Evolutionary conservation across 441 rosid species (phyloP).

Genomic region (Flueggea neowawraea): DNA sequence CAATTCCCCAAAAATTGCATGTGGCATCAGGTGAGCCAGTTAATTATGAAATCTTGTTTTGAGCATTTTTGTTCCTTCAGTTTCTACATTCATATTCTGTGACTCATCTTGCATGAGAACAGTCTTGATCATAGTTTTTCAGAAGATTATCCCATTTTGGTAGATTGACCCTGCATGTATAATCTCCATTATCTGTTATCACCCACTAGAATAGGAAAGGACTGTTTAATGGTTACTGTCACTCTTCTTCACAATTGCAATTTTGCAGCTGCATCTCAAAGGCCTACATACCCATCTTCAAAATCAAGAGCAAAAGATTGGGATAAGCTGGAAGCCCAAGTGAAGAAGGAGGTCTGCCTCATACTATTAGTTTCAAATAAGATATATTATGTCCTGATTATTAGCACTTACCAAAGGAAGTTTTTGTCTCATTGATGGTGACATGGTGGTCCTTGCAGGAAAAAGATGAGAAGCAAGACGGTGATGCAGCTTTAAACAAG

Average conservation of each 20-base stretch:
- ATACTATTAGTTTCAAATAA: not conserved
- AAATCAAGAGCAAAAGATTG: conserved; percentile 65
- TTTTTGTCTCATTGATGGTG: not conserved
- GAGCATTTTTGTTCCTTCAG: not conserved
- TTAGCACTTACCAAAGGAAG: not conserved
- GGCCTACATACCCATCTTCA: conserved; percentile 69
- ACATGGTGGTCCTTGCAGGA: conserved; percentile 44
- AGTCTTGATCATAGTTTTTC: not conserved
- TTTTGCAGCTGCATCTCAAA: conserved; percentile 19
- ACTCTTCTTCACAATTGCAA: too few relatives aligned
- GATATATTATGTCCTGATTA: not conserved
- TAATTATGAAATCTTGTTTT: not conserved
- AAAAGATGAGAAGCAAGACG: conserved; percentile 84
- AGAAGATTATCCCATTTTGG: too few relatives aligned
- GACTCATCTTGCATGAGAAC: not conserved
- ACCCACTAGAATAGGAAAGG: too few relatives aligned
- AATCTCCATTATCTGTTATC: too few relatives aligned
- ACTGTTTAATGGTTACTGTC: too few relatives aligned
- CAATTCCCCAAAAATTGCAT: conserved; percentile 6
- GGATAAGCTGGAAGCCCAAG: conserved; percentile 87
- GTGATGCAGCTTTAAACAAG: conserved; percentile 90
- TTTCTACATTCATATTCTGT: not conserved
- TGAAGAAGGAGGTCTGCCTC: conserved; percentile 52
- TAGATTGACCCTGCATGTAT: too few relatives aligned
- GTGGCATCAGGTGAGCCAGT: conserved; percentile 8